These are phyloP conservation scores for Gonapodya sp. DNA, from an alignment of 192 early-diverging fungal species.

Conservation along the genomic window DNA sequence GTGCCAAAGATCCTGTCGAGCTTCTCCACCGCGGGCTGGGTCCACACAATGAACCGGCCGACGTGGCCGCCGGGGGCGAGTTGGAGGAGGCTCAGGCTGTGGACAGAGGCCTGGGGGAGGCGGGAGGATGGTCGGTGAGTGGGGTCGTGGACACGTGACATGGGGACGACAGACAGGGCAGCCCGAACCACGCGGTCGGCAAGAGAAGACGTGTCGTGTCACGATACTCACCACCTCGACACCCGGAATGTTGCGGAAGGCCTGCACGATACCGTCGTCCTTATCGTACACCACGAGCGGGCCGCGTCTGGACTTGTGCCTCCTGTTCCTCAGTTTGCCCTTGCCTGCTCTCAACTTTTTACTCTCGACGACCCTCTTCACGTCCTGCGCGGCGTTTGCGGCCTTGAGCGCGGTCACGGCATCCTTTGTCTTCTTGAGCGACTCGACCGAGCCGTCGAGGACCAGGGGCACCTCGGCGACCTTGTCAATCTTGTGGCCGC, in stretches of 20 bases:
- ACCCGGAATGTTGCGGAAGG: conserved; percentile 98
- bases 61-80: conserved; percentile 97
- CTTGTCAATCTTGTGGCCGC: conserved; percentile 90
- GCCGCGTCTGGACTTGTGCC: conserved; percentile 90
- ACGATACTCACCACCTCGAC: conserved; percentile 65
- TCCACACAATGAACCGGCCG: conserved; percentile 99
- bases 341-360: conserved; percentile 95
- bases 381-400: conserved; percentile 86
- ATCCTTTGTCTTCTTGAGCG: conserved; percentile 82
- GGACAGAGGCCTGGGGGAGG: conserved; percentile 46
- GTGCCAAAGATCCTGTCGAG: conserved; percentile 92
- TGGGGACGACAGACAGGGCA: too few species aligned
- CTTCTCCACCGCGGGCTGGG: conserved; percentile 79
- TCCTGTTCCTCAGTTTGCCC: conserved; percentile 94
- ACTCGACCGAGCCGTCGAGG: conserved; percentile 66
- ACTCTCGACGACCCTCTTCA: conserved; percentile 87
- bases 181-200: neutral
- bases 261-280: conserved; percentile 86
- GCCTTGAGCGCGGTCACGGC: conserved; percentile 84
- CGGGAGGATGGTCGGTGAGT: neutral
- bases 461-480: conserved; percentile 94
- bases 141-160: neutral
- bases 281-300: conserved; percentile 92
- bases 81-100: conserved; percentile 91
- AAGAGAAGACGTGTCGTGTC: neutral